Percentiles rank a stretch among this genome's conserved stretches.
These are phyloP conservation scores for Apiospora arundinis DNA, from an alignment of 2,329 filamentous ascomycete species.

Conservation along the genomic window DNA sequence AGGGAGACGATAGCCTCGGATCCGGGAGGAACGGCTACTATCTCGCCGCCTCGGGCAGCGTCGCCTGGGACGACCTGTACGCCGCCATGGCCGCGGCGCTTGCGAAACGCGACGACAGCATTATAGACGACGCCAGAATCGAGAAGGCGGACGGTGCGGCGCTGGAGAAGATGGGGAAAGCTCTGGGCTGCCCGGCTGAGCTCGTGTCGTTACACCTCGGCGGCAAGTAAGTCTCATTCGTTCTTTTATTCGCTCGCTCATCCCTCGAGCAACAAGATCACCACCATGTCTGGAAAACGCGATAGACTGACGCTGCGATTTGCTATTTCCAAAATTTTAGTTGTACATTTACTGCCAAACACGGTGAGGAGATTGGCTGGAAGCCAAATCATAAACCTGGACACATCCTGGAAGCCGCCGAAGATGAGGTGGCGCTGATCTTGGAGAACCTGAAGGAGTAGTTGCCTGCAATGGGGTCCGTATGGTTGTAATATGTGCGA, in stretches of 20 bases:
- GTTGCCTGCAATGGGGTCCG: background rate
- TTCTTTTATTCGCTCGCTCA: no score
- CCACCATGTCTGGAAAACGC: no score
- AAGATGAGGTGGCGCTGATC: constrained; percentile 54
- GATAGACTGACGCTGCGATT: background rate
- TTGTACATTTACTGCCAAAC: constrained; percentile 50
- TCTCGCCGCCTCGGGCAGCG: constrained; percentile 53
- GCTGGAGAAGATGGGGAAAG: constrained; percentile 49
- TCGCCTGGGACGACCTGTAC: constrained; percentile 60
- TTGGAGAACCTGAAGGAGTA: constrained; percentile 33
- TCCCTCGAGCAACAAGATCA: no score
- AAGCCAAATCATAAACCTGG: constrained; percentile 47
- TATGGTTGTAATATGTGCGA: background rate
- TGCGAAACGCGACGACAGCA: constrained; percentile 39
- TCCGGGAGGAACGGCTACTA: constrained; percentile 55
- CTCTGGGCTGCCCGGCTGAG: constrained; percentile 41
- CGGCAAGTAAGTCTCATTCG: constrained; percentile 45
- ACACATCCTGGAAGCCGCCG: constrained; percentile 53
- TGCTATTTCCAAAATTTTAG: constrained; percentile 32
- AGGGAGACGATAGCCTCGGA: constrained; percentile 37
- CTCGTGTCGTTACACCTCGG: constrained; percentile 49
- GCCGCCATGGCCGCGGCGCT: constrained; percentile 49
- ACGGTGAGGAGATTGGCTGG: constrained; percentile 53
- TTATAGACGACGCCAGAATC: constrained; percentile 47
- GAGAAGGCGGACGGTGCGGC: constrained; percentile 42